These are phyloP conservation scores for Inonotus obliquus DNA, from an alignment of 1,284 basidiomycete genomes.

Conservation along the genomic window DNA sequence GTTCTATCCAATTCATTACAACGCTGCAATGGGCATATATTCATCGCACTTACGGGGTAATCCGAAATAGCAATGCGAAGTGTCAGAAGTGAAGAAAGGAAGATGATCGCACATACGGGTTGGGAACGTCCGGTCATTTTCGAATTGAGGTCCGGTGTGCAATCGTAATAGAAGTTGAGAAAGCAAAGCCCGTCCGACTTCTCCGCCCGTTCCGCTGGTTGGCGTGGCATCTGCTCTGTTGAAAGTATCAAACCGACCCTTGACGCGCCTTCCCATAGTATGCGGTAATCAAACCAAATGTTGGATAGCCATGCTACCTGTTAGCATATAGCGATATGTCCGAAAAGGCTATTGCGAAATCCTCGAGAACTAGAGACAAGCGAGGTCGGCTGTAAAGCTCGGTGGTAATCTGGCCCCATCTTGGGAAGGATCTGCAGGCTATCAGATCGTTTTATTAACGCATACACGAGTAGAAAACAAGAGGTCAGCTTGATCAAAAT, in stretches of 20 bases:
- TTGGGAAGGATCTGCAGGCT: not conserved
- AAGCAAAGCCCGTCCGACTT: constrained; percentile 10
- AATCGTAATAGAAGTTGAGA: not conserved
- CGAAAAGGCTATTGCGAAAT: not conserved
- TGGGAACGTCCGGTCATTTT: not conserved
- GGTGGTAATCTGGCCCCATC: not conserved
- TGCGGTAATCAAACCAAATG: not conserved
- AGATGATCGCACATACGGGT: not conserved
- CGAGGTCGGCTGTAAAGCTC: not conserved
- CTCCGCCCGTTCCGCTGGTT: constrained; percentile 4
- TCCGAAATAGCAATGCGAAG: not conserved
- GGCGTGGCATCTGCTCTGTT: constrained; percentile 1
- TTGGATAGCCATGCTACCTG: too few relatives aligned
- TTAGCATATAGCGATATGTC: not conserved
- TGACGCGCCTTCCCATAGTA: not conserved
- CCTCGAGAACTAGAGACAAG: not conserved
- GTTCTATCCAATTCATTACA: not conserved
- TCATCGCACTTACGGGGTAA: not conserved
- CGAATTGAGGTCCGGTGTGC: not conserved
- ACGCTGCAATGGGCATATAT: not conserved
- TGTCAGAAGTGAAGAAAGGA: not conserved
- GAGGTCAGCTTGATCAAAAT: not conserved
- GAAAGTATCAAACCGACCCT: not conserved
- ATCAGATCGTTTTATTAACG: not conserved
- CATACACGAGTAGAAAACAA: not conserved